These are phyloP conservation scores for Rubia occidens DNA, from an alignment of 305 asterid genomes.

Conservation along the genomic window DNA sequence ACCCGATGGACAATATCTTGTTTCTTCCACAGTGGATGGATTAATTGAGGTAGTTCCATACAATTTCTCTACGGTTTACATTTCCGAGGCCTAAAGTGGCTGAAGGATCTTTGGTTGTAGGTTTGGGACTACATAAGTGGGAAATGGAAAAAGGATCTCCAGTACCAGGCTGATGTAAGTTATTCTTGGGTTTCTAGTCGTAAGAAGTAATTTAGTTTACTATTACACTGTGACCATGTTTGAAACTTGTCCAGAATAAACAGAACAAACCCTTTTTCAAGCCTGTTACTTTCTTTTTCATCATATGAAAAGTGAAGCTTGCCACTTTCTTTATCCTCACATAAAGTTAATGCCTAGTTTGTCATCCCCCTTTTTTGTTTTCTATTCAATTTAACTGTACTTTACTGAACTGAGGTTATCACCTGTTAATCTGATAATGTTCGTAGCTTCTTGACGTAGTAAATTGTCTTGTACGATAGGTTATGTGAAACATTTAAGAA, in stretches of 20 bases:
- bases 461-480: not conserved
- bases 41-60: conserved; percentile 65
- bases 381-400: not conserved
- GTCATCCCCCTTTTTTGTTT: not conserved
- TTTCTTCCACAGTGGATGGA: conserved; percentile 94
- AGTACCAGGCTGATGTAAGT: conserved; percentile 95
- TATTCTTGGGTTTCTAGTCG: not conserved
- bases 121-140: conserved; percentile 99
- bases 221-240: not conserved
- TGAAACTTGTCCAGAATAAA: not conserved
- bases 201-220: not conserved
- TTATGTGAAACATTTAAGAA: not conserved
- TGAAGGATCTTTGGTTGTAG: conserved; percentile 36
- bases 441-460: not conserved
- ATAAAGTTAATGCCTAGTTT: not conserved
- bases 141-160: conserved; percentile 94
- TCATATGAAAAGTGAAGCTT: not conserved
- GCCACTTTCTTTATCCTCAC: not conserved
- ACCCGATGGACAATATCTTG: conserved; percentile 99
- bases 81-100: conserved; percentile 15
- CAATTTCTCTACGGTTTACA: conserved; percentile 17
- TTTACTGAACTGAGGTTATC: not conserved
- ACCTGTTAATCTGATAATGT: not conserved
- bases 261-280: not conserved
- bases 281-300: not conserved